Conservation (phyloP, 179 eudicot species). For the Silene vulgaris region DNA sequence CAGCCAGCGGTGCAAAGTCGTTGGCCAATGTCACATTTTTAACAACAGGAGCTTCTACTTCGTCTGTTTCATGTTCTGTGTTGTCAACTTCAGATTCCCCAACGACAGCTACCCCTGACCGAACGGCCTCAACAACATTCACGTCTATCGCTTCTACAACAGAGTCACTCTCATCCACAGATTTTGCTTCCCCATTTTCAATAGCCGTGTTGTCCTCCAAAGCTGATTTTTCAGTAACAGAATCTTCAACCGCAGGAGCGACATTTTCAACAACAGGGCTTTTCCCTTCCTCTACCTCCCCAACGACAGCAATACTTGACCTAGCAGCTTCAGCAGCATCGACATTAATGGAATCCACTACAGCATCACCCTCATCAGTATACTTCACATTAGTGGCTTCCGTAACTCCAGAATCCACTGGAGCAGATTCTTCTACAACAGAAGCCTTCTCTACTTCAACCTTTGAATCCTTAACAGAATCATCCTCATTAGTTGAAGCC, state of each 20-base stretch:
- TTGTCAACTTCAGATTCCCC: constrained; percentile 22
- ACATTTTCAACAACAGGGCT: constrained; percentile 13
- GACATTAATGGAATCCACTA: constrained; percentile 41
- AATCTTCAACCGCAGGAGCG: constrained; percentile 11
- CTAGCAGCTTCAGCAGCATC: constrained; percentile 35
- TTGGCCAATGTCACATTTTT: constrained; percentile 22
- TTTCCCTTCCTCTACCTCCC: constrained; percentile 13
- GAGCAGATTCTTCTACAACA: constrained; percentile 14
- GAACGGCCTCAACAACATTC: constrained; percentile 33
- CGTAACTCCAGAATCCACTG: constrained; percentile 11
- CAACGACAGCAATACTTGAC: constrained; percentile 33
- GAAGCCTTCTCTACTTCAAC: constrained; percentile 15
- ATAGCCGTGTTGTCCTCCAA: constrained; percentile 6
- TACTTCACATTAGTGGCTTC: constrained; percentile 29
- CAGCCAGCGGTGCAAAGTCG: constrained; percentile 23
- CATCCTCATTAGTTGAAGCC: constrained; percentile 13
- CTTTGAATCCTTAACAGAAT: constrained; percentile 22
- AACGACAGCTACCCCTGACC: constrained; percentile 30
- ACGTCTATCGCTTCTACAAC: constrained; percentile 25
- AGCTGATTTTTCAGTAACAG: constrained; percentile 17
- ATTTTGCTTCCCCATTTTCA: constrained; percentile 24
- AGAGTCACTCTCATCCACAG: constrained; percentile 34
- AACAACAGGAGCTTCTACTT: constrained; percentile 13
- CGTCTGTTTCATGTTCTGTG: constrained; percentile 17
- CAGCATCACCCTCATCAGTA: constrained; percentile 37